Conservation (phyloP, 768 basidiomycete genomes). For the Russula brevipes region DNA sequence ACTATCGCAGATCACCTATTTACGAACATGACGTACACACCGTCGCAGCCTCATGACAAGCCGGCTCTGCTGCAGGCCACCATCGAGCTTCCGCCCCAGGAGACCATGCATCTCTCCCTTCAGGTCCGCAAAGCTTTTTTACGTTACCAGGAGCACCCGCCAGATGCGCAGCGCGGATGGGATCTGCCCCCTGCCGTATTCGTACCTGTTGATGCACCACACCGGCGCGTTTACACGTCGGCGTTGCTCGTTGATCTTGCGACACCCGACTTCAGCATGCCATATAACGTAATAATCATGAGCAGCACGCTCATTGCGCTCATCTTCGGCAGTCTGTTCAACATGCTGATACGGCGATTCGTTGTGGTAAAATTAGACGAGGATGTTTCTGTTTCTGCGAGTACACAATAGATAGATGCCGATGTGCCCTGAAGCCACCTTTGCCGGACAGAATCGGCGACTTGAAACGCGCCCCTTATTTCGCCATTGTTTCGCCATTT, state of each 20-base stretch:
- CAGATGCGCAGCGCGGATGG: conserved; percentile 93
- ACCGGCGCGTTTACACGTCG: conserved; percentile 64
- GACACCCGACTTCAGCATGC: conserved; percentile 99
- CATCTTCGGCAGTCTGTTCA: conserved; percentile 91
- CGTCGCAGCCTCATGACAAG: conserved; percentile 60
- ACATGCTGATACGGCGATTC: conserved; percentile 76
- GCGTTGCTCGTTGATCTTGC: conserved; percentile 86
- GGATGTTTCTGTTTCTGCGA: not conserved
- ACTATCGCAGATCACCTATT: conserved; percentile 52
- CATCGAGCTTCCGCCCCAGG: conserved; percentile 63
- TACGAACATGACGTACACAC: conserved; percentile 58
- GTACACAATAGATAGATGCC: not conserved
- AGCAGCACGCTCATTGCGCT: conserved; percentile 87
- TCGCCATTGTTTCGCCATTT: not conserved
- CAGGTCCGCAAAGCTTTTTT: conserved; percentile 81
- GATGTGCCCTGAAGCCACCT: not conserved
- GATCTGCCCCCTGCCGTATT: conserved; percentile 86
- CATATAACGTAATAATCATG: conserved; percentile 99
- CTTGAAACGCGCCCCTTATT: not conserved
- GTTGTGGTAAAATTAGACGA: conserved; percentile 43
- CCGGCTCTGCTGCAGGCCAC: conserved; percentile 74
- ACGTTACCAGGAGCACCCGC: conserved; percentile 92
- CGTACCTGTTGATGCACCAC: conserved; percentile 35
- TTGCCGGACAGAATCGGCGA: conserved; percentile 1
- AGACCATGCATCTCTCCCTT: conserved; percentile 59